phyloP scores from a whole-genome alignment of 345 rosid genomes.

The Brassica cretica region DNA sequence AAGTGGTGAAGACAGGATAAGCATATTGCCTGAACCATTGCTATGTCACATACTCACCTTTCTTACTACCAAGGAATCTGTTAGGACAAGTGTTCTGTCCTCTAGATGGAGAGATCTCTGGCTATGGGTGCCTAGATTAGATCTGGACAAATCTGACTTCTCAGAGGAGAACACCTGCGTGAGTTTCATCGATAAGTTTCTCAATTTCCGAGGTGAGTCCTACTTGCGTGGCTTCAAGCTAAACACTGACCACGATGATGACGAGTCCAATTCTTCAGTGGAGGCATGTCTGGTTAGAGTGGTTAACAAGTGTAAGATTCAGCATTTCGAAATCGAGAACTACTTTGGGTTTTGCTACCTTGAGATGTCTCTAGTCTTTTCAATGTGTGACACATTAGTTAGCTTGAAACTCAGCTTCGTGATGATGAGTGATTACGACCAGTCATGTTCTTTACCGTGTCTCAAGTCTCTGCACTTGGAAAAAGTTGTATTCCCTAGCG shows the following conservation, averaged over 20 bases:
- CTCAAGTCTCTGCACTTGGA: conserved; percentile 1
- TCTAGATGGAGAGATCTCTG: conserved; percentile 29
- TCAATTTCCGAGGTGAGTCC: background rate
- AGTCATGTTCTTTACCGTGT: background rate
- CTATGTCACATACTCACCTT: conserved; percentile 19
- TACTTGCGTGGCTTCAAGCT: conserved; percentile 23
- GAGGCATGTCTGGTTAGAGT: conserved; percentile 21
- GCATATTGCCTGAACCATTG: conserved; percentile 19
- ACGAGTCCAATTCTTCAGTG: background rate
- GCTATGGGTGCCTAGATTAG: conserved; percentile 20
- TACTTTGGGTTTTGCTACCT: background rate
- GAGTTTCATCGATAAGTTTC: conserved; percentile 19
- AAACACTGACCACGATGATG: background rate
- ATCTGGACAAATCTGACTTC: conserved; percentile 15
- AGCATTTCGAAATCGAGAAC: conserved; percentile 20
- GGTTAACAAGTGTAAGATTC: conserved; percentile 6
- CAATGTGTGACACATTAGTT: background rate
- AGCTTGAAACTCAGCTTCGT: conserved; percentile 20
- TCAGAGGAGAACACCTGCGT: background rate
- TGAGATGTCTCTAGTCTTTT: background rate
- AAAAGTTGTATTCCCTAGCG: background rate
- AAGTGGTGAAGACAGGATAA: conserved; percentile 30
- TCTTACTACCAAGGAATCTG: conserved; percentile 15
- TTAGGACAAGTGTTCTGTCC: conserved; percentile 20
- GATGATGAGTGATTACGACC: background rate